Percentiles rank a stretch among this genome's conserved stretches.
phyloP scores from a whole-genome alignment of 257 asterid genomes.

The Mentha longifolia region DNA sequence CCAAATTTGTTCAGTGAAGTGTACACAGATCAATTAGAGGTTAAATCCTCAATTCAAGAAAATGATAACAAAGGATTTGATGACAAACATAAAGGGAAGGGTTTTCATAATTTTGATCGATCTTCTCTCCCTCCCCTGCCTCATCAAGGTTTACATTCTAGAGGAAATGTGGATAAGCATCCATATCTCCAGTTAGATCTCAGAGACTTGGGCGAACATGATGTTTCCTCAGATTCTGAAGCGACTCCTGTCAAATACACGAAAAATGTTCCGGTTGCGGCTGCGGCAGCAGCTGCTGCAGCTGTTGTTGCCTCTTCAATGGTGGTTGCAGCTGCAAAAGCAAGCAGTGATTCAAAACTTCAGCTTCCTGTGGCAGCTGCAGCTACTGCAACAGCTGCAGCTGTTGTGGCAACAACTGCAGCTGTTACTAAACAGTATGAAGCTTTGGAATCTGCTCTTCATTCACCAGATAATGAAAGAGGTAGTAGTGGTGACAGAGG shows the following conservation, averaged over 20 bases:
- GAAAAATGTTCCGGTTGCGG: constrained; percentile 76
- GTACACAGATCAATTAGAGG: constrained; percentile 57
- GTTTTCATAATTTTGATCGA: constrained; percentile 43
- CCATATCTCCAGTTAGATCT: constrained; percentile 45
- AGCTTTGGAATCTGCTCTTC: constrained; percentile 51
- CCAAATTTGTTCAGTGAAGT: constrained; percentile 82
- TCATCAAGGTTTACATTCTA: constrained; percentile 50
- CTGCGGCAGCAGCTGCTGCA: constrained; percentile 87
- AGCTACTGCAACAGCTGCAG: constrained; percentile 94
- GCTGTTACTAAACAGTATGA: constrained; percentile 78
- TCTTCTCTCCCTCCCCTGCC: constrained; percentile 83
- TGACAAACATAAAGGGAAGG: constrained; percentile 41
- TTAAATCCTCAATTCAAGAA: constrained; percentile 45
- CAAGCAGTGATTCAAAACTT: constrained; percentile 52
- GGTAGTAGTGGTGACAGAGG: constrained; percentile 60
- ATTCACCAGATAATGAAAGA: constrained; percentile 57
- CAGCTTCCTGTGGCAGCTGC: constrained; percentile 94
- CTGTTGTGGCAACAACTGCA: constrained; percentile 85
- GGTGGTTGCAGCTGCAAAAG: constrained; percentile 82
- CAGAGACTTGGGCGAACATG: constrained; percentile 44
- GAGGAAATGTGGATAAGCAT: constrained; percentile 44
- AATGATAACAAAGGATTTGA: constrained; percentile 48
- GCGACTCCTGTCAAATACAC: constrained; percentile 42
- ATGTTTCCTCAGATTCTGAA: constrained; percentile 49
- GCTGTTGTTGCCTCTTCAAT: constrained; percentile 95